Base-by-base conservation (phyloP, 306 rosid genomes). In the Inga leiocalycina region DNA sequence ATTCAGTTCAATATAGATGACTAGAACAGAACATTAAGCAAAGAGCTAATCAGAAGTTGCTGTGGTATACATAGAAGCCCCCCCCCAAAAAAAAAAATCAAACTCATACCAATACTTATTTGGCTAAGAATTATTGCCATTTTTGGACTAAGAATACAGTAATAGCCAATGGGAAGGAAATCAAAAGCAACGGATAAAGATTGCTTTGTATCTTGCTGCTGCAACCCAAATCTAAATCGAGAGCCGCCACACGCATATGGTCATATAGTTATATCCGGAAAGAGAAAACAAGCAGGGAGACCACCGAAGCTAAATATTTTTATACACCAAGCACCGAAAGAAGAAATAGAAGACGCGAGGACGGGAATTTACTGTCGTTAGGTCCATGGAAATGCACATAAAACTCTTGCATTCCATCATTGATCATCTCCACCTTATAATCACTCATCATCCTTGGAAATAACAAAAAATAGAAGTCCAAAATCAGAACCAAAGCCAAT, bases 321-420 rank as follows among this genome's bases (percentile, higher is more conserved):
- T 5, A 74, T 49, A 30, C 20, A 54, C 48, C 73, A 78, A 83
- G 75, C 62, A 72, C 59, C 52, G 59, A 27, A 81, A 76, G 43
- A 68, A n/a, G 5, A 37, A 59, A 57, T 8, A 68, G 39, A 15
- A 64, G 12, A 54, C 0, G 34, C 10, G 10, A 56, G 30, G 45
- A 35, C 14, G 34, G 56, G 65, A 85, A 76, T 83, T 85, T 27
- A 87, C 90, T 82, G 7, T 85, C 86, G 45, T 78, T 75, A 76
- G 90, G 90, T 70, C 90, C 90, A 82, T 85, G 82, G 71, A 87
- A 87, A 57, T 84, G 86, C 43, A 87, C 90, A 82, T 84, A 85
- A 81, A 87, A 87, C 81, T 87, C 90, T 76, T 84, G 90, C 90
- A 87, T 87, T 77, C 90, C 90, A 87, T 87, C 90, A 48, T 87